Evolutionary conservation across 345 rosid genomes (phyloP).

Genomic region (Hirschfeldia incana): DNA sequence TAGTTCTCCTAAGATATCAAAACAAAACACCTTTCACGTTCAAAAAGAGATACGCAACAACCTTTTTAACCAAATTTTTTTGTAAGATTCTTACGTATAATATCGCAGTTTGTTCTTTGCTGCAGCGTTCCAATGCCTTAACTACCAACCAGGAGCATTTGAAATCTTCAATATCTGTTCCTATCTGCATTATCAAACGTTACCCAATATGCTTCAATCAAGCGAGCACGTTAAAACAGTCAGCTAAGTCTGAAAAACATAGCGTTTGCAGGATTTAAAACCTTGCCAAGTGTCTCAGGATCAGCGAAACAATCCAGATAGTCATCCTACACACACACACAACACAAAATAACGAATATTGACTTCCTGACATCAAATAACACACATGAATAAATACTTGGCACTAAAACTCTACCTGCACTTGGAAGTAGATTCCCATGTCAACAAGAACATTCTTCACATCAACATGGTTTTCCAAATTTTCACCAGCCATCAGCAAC

Average conservation of each 20-base stretch:
- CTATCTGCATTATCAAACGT: slow-evolving; percentile 48
- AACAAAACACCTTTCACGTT: slow-evolving; percentile 18
- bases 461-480: slow-evolving; percentile 60
- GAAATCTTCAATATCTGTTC: slow-evolving; percentile 81
- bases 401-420: slow-evolving; percentile 52
- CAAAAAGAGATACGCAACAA: not conserved
- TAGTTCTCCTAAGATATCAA: slow-evolving; percentile 61
- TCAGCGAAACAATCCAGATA: slow-evolving; percentile 83
- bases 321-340: slow-evolving; percentile 57
- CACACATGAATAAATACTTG: not conserved
- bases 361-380: not conserved
- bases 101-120: slow-evolving; percentile 59
- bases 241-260: no score
- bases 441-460: slow-evolving; percentile 68
- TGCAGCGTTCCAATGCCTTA: slow-evolving; percentile 67
- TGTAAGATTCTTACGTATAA: slow-evolving; percentile 43
- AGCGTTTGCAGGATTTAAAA: slow-evolving; percentile 15
- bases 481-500: slow-evolving; percentile 71
- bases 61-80: not conserved
- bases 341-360: not conserved
- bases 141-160: slow-evolving; percentile 92
- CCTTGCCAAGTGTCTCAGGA: slow-evolving; percentile 76
- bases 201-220: not conserved
- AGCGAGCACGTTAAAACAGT: not conserved
- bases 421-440: slow-evolving; percentile 81